These are phyloP conservation scores for Handroanthus guayacan DNA, from an alignment of 257 asterid genomes.

Conservation along the genomic window DNA sequence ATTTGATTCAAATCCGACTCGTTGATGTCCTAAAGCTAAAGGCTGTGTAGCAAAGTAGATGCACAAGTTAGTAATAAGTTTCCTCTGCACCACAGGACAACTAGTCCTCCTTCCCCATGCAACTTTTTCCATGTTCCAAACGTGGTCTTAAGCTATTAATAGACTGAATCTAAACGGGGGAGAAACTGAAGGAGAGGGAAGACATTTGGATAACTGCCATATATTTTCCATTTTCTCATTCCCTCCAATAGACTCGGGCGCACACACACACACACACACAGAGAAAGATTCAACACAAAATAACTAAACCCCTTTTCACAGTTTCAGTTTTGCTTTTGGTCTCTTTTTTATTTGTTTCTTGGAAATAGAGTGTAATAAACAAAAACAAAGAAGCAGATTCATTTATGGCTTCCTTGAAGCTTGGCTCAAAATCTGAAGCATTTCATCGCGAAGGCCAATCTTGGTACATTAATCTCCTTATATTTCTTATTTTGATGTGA, in stretches of 20 bases:
- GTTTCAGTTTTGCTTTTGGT: neutral
- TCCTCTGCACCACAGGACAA: neutral
- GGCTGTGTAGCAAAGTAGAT: too few relatives aligned
- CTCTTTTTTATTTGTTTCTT: neutral
- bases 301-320: conserved; percentile 23
- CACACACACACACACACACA: conserved; percentile 11
- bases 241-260: conserved; percentile 56
- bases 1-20: too few relatives aligned
- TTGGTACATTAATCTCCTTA: conserved; percentile 49
- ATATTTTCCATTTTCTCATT: conserved; percentile 29
- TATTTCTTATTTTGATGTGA: neutral
- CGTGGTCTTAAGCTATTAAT: conserved; percentile 14
- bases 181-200: conserved; percentile 42
- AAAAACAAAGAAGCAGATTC: neutral
- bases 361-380: neutral
- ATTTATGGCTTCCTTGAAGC: conserved; percentile 71
- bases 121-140: conserved; percentile 2
- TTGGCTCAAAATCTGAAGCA: conserved; percentile 89
- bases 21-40: too few relatives aligned
- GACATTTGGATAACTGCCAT: conserved; percentile 47
- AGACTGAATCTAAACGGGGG: conserved; percentile 26
- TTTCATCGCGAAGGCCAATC: conserved; percentile 76
- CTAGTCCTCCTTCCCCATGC: neutral
- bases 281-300: conserved; percentile 30
- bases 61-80: too few relatives aligned